phyloP scores from a whole-genome alignment of 2,329 filamentous ascomycete genomes.

The Colletotrichum melonis region DNA sequence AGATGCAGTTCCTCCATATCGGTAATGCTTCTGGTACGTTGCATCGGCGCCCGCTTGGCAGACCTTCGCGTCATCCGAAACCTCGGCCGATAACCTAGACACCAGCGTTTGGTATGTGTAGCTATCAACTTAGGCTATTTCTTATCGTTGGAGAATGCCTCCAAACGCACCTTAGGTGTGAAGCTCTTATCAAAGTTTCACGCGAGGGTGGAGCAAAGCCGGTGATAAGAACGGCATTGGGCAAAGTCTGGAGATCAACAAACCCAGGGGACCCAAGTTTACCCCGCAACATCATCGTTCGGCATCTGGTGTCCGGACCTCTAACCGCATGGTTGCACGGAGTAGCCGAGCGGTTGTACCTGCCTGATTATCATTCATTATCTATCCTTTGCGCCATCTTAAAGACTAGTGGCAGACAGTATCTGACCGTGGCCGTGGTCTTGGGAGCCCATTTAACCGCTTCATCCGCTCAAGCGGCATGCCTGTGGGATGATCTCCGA shows the following conservation, averaged over 20 bases:
- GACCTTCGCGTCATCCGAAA: not conserved
- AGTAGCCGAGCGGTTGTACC: slow-evolving; percentile 19
- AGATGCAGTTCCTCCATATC: not conserved
- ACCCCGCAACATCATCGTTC: slow-evolving; percentile 17
- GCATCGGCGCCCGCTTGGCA: not conserved
- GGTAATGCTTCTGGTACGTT: slow-evolving; percentile 5
- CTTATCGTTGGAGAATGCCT: slow-evolving; percentile 30
- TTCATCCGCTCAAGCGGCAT: not conserved
- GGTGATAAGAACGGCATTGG: slow-evolving; percentile 14
- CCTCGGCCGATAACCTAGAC: slow-evolving; percentile 11
- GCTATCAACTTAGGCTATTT: not conserved
- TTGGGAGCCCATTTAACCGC: not conserved
- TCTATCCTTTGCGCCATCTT: not conserved
- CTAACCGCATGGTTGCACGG: not conserved
- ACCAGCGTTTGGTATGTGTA: not conserved
- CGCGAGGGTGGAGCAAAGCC: not conserved
- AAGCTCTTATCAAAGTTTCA: slow-evolving; percentile 1
- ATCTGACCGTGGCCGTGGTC: not conserved
- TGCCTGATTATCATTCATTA: slow-evolving; percentile 3
- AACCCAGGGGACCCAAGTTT: slow-evolving; percentile 16
- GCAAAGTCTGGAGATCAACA: not conserved
- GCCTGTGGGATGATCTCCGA: not conserved
- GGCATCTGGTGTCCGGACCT: not conserved
- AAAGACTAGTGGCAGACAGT: not conserved
- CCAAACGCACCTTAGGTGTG: slow-evolving; percentile 1